Conservation (phyloP, 2,329 filamentous ascomycete genomes). For the Phialophora chinensis region DNA sequence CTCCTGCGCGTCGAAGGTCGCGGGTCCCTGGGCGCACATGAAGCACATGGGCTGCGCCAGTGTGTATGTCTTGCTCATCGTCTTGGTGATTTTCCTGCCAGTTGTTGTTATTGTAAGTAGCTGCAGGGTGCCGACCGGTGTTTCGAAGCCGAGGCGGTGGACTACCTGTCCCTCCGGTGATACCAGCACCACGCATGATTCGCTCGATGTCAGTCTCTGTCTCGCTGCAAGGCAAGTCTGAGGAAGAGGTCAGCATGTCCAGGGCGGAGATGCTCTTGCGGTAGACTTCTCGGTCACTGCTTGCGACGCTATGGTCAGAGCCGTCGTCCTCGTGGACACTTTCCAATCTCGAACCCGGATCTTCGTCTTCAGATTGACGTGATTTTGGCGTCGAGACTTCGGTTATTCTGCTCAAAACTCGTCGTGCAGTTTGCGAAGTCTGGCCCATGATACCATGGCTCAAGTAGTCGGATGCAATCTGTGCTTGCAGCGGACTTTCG, state of each 20-base stretch:
- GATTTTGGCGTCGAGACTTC: conserved; percentile 24
- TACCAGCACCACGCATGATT: conserved; percentile 16
- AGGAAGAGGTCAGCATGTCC: conserved; percentile 31
- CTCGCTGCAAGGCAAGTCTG: conserved; percentile 20
- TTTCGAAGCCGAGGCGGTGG: conserved; percentile 11
- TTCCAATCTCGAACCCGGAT: conserved; percentile 4
- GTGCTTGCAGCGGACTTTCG: conserved; percentile 28
- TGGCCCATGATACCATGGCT: conserved; percentile 33
- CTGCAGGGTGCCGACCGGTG: not conserved
- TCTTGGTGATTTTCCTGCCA: conserved; percentile 7
- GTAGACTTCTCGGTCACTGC: conserved; percentile 36
- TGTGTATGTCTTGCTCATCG: conserved; percentile 3
- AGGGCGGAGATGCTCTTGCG: conserved; percentile 34
- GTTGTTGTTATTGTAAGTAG: not conserved
- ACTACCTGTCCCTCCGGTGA: not conserved
- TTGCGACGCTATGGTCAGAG: conserved; percentile 32
- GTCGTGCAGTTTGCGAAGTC: conserved; percentile 21
- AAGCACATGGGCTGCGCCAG: conserved; percentile 21
- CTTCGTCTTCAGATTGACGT: conserved; percentile 10
- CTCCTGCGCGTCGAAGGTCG: conserved; percentile 25
- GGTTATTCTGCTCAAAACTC: conserved; percentile 34
- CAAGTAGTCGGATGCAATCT: conserved; percentile 32
- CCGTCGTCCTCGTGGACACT: conserved; percentile 12
- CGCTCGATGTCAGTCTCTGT: conserved; percentile 25
- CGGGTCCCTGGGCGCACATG: conserved; percentile 25